Percentiles rank a stretch among this genome's conserved stretches.
Conservation (phyloP, 768 basidiomycete genomes). For the Leccinum longicurvipes region DNA sequence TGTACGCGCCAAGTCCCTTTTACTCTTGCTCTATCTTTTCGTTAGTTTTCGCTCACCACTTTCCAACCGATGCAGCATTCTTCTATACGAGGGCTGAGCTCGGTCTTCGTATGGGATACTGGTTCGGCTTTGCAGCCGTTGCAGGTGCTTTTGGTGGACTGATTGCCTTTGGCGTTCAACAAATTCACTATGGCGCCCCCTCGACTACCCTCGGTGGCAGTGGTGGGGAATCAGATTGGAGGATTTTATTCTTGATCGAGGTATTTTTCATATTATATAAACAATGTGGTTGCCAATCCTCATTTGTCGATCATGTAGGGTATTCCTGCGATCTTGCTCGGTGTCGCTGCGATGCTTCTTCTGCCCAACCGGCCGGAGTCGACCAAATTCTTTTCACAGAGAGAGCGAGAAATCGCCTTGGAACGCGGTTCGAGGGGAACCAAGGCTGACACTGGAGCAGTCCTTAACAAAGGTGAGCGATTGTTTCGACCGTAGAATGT, state of each 20-base stretch:
- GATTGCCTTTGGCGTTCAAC: constrained; percentile 76
- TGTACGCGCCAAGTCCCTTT: constrained; percentile 42
- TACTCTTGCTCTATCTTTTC: neutral
- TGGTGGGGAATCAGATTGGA: constrained; percentile 34
- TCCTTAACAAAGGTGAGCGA: constrained; percentile 55
- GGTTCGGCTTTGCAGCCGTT: constrained; percentile 82
- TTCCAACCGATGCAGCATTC: constrained; percentile 46
- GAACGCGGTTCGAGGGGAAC: constrained; percentile 65
- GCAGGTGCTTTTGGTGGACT: constrained; percentile 86
- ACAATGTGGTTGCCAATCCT: neutral
- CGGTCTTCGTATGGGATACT: constrained; percentile 73
- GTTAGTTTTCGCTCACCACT: neutral
- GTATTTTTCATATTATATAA: constrained; percentile 27
- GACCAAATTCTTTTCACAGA: constrained; percentile 50
- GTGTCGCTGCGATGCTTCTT: constrained; percentile 49
- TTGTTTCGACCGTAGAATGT: neutral
- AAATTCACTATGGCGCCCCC: constrained; percentile 45
- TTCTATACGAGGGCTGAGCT: constrained; percentile 77
- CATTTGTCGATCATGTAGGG: constrained; percentile 40
- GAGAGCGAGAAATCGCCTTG: constrained; percentile 58
- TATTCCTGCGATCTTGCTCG: constrained; percentile 62
- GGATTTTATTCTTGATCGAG: constrained; percentile 66
- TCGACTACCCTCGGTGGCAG: constrained; percentile 22
- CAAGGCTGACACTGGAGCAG: constrained; percentile 62
- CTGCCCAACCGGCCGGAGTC: constrained; percentile 74